Base-by-base conservation (phyloP, 2,329 filamentous ascomycete species). In the Aspergillus sclerotialis region DNA sequence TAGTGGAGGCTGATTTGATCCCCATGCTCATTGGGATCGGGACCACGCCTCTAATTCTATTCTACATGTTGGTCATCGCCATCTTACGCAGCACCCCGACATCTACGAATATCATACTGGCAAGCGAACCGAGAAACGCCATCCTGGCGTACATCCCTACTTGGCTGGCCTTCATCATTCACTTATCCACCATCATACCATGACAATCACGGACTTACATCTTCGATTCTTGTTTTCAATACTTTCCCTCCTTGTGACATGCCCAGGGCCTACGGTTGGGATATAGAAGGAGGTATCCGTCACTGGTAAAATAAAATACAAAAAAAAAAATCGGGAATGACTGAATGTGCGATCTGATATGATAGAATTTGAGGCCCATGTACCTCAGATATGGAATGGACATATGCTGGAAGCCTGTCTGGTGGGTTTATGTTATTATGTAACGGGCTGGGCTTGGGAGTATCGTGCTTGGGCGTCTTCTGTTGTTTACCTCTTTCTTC, bases 271-370 rank as follows among this genome's bases (percentile, higher is more conserved):
- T 46, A 33, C 40, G 49, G 48, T 41, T 51, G 49, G 49, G 45
- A 42, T 38, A 44, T 55, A 53, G 48, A 58, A 45, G 46, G 48
- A 38, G 40, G 40, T 46, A 44, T 49, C 50, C 52, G 53, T 58
- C 56, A 52, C 49, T 59, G 56, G 56, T 58, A 58, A 53, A 55
- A 54, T 39, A 44, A 39, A 46, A 42, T 28, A 32, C 17, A 7
- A 23, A 23, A 23, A 23, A 23, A 23, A 23, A 23, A 23, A 23
- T 23, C 19, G 6, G 30, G 30, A 28, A 17, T 29, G 24, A 33
- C 24, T 43, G 33, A 36, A 37, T 28, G 35, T 40, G 37, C 32
- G 37, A 39, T 42, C 37, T 37, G 40, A 41, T 33, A 40, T 46
- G 37, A 39, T 36, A 42, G 42, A 35, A 30, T 30, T 25, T 9